phyloP scores from a whole-genome alignment of 768 basidiomycete genomes.

The Cyathus striatus region DNA sequence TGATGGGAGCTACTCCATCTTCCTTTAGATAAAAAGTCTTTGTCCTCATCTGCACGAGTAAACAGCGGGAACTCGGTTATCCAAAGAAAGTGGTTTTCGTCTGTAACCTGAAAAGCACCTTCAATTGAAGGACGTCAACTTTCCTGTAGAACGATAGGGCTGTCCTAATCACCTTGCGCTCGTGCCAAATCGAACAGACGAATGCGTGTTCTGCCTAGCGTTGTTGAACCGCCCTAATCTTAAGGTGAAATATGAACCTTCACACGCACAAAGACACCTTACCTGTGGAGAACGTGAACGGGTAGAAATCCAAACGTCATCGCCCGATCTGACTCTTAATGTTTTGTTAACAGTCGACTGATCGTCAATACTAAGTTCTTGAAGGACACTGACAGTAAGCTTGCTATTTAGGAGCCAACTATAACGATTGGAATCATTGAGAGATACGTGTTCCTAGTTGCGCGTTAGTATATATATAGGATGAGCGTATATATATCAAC shows the following conservation, averaged over 20 bases:
- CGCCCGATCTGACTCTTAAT: conserved; percentile 41
- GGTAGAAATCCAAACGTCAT: conserved; percentile 54
- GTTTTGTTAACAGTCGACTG: conserved; percentile 16
- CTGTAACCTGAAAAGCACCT: too few species aligned
- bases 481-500: conserved; percentile 4
- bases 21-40: conserved; percentile 78
- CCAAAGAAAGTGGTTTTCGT: conserved; percentile 84
- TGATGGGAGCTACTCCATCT: conserved; percentile 93
- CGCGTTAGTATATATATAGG: conserved; percentile 13
- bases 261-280: conserved; percentile 11
- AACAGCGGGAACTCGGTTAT: conserved; percentile 95
- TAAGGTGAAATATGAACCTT: conserved; percentile 4
- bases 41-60: conserved; percentile 80
- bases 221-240: conserved; percentile 72
- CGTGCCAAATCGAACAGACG: conserved; percentile 65
- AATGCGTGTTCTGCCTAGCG: conserved; percentile 67
- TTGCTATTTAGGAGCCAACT: conserved; percentile 42
- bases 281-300: conserved; percentile 52
- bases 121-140: too few species aligned
- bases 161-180: conserved; percentile 51
- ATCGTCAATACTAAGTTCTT: conserved; percentile 12
- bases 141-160: too few species aligned
- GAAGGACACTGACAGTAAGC: conserved; percentile 15
- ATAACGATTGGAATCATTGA: conserved; percentile 39
- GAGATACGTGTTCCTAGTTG: conserved; percentile 47